A percentile compares a stretch with the other conserved stretches of the same genome.
These are phyloP conservation scores for Volutella citrinella DNA, from an alignment of 2,329 filamentous ascomycete genomes.

Conservation along the genomic window DNA sequence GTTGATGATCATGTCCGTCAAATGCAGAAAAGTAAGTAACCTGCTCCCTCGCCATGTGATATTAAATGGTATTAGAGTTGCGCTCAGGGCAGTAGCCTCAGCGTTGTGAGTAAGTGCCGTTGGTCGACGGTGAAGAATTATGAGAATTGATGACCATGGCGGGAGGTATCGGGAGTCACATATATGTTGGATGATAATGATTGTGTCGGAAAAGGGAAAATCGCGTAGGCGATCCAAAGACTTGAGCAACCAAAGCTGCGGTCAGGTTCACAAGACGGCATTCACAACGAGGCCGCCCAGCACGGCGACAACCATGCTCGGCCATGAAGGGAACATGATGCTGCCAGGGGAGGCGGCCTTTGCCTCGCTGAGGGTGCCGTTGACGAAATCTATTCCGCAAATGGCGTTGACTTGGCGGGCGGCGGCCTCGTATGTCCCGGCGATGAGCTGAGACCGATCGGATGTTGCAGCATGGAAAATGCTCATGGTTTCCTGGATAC, in stretches of 20 bases:
- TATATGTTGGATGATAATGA: no score
- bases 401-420: slow-evolving; percentile 70
- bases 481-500: slow-evolving; percentile 76
- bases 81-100: slow-evolving; percentile 15
- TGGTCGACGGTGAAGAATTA: no score
- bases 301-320: no score
- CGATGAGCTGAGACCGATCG: slow-evolving; percentile 64
- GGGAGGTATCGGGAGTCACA: no score
- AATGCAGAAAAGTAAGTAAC: slow-evolving; percentile 5
- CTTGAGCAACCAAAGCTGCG: slow-evolving; percentile 13
- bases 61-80: no score
- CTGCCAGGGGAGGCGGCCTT: no score
- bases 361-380: slow-evolving; percentile 47
- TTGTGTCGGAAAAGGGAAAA: slow-evolving; percentile 16
- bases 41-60: no score
- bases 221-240: slow-evolving; percentile 6
- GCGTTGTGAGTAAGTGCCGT: slow-evolving; percentile 21
- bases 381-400: slow-evolving; percentile 58
- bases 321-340: no score
- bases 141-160: no score
- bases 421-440: slow-evolving; percentile 65
- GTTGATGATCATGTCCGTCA: slow-evolving; percentile 12
- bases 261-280: no score
- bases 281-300: no score
- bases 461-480: slow-evolving; percentile 70